Base-by-base conservation (phyloP, 805 yeast species). In the Ogataea degrootiae region DNA sequence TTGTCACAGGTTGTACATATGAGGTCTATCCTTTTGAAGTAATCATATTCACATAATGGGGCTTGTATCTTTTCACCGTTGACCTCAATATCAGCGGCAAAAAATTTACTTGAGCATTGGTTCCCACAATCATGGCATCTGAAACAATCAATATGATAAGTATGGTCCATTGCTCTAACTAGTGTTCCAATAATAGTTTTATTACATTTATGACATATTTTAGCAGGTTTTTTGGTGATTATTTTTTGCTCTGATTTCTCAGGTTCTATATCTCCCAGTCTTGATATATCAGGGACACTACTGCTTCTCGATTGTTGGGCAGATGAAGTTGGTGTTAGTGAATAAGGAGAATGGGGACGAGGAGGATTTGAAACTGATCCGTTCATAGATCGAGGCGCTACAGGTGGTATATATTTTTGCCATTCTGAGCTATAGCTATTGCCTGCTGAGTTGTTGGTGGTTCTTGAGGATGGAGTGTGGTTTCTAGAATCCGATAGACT, bases 1-100 rank as follows among this genome's bases (percentile, higher is more conserved):
- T 77, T 79, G 53, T 87, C 80, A 69, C 99, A 94, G 16, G 82
- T 86, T 60, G 76, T 78, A 62, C 99, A 94, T n/a, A 94, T 78
- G 44, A 94, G 74, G 48, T 87, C 86, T 47, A 90, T 77, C 56
- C 96, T 78, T 61, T 79, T 82, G 71, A 94, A 94, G 65, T 90
- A 94, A 67, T 94, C 96, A 55, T 81, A 86, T 68, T 94, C 99
- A 68, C 99, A 94, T 26, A 94, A 73, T 0, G 88, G 80, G 5
- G 82, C 77, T 39, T 71, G 63, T 4, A 62, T 69, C n/a, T 66
- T 67, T 11, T 65, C 57, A 12, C 69, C 69, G 2, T 60, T 53
- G n/a, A 54, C 49, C 36, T 50, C 60, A 5, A 71, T 63, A 48
- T 86, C 92, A 47, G 75, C 80, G 0, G 98, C 96, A 65, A 94